Percentiles rank a stretch among this genome's conserved stretches.
phyloP scores from a whole-genome alignment of 192 early-diverging fungal species.

The Chytriomyces confervae region DNA sequence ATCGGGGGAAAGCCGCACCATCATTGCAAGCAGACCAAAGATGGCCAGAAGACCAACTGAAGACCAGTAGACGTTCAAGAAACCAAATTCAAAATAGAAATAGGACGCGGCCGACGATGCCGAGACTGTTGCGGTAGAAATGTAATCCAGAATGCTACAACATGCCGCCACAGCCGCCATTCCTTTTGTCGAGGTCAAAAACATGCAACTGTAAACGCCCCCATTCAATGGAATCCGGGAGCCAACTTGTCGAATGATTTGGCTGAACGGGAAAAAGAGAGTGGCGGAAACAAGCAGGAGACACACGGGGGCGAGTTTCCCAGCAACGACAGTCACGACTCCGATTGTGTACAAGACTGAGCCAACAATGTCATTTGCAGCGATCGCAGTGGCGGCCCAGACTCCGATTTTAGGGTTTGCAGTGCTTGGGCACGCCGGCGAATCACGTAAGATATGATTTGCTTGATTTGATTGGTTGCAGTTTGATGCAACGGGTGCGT shows the following conservation, averaged over 20 bases:
- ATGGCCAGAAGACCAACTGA: slow-evolving; percentile 52
- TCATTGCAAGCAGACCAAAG: slow-evolving; percentile 54
- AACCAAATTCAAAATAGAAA: slow-evolving; percentile 35
- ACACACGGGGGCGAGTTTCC: slow-evolving; percentile 61
- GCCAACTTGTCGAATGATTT: slow-evolving; percentile 61
- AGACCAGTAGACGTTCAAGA: slow-evolving; percentile 45
- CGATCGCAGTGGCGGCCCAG: slow-evolving; percentile 39
- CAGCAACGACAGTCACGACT: slow-evolving; percentile 48
- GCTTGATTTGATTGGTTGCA: not conserved
- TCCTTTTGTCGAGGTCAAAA: slow-evolving; percentile 55
- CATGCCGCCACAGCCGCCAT: slow-evolving; percentile 56
- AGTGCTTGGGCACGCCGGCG: not conserved
- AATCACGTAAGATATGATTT: not conserved
- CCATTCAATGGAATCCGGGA: slow-evolving; percentile 61
- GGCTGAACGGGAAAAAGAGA: slow-evolving; percentile 54
- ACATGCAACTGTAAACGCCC: slow-evolving; percentile 55
- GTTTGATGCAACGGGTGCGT: not conserved
- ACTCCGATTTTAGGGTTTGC: not conserved
- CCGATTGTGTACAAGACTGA: slow-evolving; percentile 62
- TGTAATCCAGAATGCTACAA: slow-evolving; percentile 55
- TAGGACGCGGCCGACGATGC: slow-evolving; percentile 61
- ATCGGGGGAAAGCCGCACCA: slow-evolving; percentile 12
- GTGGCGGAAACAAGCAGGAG: slow-evolving; percentile 53
- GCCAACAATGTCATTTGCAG: slow-evolving; percentile 62
- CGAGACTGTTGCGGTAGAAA: slow-evolving; percentile 58